These are phyloP conservation scores for Tylopilus sp. DNA, from an alignment of 1,284 basidiomycete species.

Conservation along the genomic window DNA sequence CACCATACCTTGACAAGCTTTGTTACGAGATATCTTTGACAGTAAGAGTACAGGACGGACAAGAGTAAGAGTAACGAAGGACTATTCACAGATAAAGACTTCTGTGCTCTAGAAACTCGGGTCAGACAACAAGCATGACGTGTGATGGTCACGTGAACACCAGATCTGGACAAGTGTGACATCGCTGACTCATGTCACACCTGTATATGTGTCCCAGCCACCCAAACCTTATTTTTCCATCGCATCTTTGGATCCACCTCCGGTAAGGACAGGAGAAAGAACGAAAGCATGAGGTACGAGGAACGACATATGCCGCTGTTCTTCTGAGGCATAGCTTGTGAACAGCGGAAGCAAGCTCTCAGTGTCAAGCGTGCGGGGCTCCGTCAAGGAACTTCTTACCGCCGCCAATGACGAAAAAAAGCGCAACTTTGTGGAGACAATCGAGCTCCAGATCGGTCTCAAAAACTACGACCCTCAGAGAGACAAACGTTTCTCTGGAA, in stretches of 20 bases:
- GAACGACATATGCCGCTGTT: not conserved
- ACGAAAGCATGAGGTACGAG: constrained; percentile 32
- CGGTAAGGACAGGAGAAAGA: constrained; percentile 13
- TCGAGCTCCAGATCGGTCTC: constrained; percentile 94
- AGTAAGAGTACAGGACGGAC: not conserved
- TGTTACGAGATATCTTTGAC: not conserved
- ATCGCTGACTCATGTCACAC: constrained; percentile 29
- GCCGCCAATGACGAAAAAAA: constrained; percentile 78
- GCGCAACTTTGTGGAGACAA: constrained; percentile 88
- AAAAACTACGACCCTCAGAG: constrained; percentile 98
- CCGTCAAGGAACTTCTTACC: constrained; percentile 79
- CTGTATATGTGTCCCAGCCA: constrained; percentile 33
- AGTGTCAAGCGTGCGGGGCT: constrained; percentile 98
- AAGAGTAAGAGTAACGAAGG: not conserved
- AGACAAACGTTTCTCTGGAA: constrained; percentile 96
- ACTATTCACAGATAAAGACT: constrained; percentile 19
- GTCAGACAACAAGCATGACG: constrained; percentile 15
- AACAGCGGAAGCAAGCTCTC: constrained; percentile 66
- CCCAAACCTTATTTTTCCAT: constrained; percentile 30
- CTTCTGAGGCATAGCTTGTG: constrained; percentile 6
- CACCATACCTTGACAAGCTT: constrained; percentile 5
- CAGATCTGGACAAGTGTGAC: constrained; percentile 16
- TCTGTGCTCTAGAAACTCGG: constrained; percentile 5
- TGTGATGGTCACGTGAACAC: constrained; percentile 18
- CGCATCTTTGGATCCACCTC: constrained; percentile 21